Conservation (phyloP, 768 basidiomycete species). For the Mrakia frigida region DNA sequence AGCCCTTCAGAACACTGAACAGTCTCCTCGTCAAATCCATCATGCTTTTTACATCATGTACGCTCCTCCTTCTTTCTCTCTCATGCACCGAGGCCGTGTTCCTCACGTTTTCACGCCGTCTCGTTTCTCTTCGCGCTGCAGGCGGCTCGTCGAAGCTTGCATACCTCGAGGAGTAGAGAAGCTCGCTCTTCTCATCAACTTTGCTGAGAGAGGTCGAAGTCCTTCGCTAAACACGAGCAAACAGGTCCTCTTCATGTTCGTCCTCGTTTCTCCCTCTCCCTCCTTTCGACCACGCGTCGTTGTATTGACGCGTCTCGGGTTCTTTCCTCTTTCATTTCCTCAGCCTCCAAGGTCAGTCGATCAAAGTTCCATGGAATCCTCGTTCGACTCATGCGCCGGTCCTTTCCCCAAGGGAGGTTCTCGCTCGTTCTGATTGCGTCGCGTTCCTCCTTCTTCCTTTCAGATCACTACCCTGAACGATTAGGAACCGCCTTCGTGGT, state of each 20-base stretch:
- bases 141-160: background rate
- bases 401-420: background rate
- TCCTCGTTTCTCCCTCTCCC: background rate
- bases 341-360: constrained; percentile 5
- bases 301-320: background rate
- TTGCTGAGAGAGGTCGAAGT: constrained; percentile 20
- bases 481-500: constrained; percentile 26
- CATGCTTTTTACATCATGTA: background rate
- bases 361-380: background rate
- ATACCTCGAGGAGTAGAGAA: constrained; percentile 29
- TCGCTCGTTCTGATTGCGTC: background rate
- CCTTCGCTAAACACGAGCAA: constrained; percentile 10
- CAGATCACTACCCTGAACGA: constrained; percentile 27
- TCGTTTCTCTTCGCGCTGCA: too few species aligned
- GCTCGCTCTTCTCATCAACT: constrained; percentile 28
- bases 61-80: background rate
- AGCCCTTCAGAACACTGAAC: constrained; percentile 19
- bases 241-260: constrained; percentile 24
- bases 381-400: background rate
- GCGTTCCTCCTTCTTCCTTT: background rate
- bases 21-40: background rate
- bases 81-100: background rate
- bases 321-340: too few species aligned
- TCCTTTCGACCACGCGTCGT: background rate
- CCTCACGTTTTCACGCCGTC: background rate